These are phyloP conservation scores for Violaceomyces palustris DNA, from an alignment of 1,284 basidiomycete species.

Conservation along the genomic window DNA sequence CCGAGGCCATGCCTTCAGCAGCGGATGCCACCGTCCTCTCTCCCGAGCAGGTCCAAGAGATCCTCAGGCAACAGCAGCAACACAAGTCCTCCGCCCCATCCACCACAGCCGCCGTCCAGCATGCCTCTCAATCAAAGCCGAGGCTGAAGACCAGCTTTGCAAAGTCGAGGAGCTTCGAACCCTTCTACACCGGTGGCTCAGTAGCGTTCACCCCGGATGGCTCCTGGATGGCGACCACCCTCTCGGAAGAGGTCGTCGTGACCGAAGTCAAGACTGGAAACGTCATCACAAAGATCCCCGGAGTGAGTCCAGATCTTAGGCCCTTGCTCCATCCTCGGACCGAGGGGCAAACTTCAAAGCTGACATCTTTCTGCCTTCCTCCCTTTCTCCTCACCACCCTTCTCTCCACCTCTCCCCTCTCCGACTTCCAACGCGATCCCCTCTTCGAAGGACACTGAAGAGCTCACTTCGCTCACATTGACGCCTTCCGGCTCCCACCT, in stretches of 20 bases:
- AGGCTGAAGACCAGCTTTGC: slow-evolving; percentile 33
- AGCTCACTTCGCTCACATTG: slow-evolving; percentile 57
- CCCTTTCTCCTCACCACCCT: too few species aligned
- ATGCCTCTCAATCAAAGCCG: neutral
- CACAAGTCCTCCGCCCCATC: neutral
- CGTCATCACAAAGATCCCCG: slow-evolving; percentile 70
- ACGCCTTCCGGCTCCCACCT: slow-evolving; percentile 52
- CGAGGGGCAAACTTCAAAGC: too few species aligned
- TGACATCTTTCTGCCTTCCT: too few species aligned
- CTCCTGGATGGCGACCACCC: slow-evolving; percentile 72
- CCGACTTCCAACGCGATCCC: too few species aligned
- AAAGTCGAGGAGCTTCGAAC: slow-evolving; percentile 29
- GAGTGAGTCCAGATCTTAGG: too few species aligned
- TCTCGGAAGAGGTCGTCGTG: slow-evolving; percentile 76
- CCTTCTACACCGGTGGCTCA: slow-evolving; percentile 50
- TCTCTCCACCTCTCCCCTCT: too few species aligned
- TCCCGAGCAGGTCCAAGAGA: slow-evolving; percentile 14
- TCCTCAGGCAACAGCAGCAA: slow-evolving; percentile 16
- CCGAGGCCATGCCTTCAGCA: too few species aligned
- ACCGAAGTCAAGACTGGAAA: slow-evolving; percentile 72
- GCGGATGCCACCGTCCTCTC: slow-evolving; percentile 26
- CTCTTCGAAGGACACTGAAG: slow-evolving; percentile 54
- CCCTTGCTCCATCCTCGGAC: too few species aligned
- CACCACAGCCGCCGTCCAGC: slow-evolving; percentile 3
- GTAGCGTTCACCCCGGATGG: slow-evolving; percentile 77